These are phyloP conservation scores for Begonia loranthoides DNA, from an alignment of 306 rosid species.

Conservation along the genomic window DNA sequence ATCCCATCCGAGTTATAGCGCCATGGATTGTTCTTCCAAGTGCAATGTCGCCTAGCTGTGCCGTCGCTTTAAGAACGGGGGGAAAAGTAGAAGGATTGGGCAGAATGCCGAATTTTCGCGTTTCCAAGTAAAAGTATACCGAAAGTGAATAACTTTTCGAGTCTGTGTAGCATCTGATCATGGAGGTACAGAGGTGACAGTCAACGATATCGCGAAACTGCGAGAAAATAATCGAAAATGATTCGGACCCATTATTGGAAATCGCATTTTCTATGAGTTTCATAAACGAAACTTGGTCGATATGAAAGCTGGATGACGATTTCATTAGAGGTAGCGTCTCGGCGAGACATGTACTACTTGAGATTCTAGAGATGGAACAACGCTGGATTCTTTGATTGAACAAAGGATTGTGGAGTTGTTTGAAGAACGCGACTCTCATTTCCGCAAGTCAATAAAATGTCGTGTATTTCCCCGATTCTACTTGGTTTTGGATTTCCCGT, in stretches of 20 bases:
- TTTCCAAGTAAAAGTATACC: background rate
- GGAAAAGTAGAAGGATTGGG: slow-evolving; percentile 11
- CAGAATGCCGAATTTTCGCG: slow-evolving; percentile 5
- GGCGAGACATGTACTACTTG: background rate
- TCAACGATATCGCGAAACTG: slow-evolving; percentile 1
- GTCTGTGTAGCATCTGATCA: slow-evolving; percentile 5
- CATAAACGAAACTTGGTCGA: slow-evolving; percentile 1
- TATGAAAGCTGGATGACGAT: background rate
- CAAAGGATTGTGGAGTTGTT: background rate
- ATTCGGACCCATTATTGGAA: slow-evolving; percentile 7
- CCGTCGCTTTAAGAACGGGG: slow-evolving; percentile 7
- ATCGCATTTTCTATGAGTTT: slow-evolving; percentile 7
- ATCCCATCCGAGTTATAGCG: slow-evolving; percentile 7
- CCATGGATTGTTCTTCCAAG: slow-evolving; percentile 12
- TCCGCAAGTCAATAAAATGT: too few relatives aligned
- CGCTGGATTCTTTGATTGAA: background rate
- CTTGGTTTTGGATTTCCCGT: too few relatives aligned
- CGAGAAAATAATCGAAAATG: slow-evolving; percentile 5
- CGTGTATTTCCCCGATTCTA: too few relatives aligned
- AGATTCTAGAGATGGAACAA: background rate
- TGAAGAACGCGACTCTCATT: too few relatives aligned
- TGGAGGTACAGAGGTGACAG: slow-evolving; percentile 1
- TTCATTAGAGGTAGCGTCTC: background rate
- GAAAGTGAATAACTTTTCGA: slow-evolving; percentile 1
- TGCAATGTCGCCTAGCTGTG: background rate